Evolutionary conservation across 139 green algal genomes (phyloP), one percentile per base, ranked within the genome.

Genomic region (Diplosphaera chodatii): DNA sequence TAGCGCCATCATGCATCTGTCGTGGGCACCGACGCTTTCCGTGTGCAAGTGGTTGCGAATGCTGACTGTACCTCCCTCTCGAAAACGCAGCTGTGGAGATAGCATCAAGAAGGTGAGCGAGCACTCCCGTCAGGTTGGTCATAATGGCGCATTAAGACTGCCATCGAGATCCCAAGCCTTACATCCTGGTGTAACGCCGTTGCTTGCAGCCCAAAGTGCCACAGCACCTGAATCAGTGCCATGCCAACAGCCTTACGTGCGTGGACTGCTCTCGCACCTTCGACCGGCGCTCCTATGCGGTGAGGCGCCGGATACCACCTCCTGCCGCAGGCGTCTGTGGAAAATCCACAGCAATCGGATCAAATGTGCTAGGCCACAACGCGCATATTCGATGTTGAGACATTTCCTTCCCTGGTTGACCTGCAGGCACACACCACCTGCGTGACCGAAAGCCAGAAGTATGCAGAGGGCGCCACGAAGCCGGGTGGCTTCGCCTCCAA

Each of bases 381-480:
- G n/a, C n/a, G n/a, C n/a, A n/a, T n/a, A n/a, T n/a, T n/a, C n/a
- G n/a, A n/a, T n/a, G n/a, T n/a, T n/a, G n/a, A n/a, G n/a, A n/a
- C n/a, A n/a, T n/a, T n/a, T n/a, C n/a, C n/a, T n/a, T n/a, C n/a
- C n/a, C n/a, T n/a, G n/a, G n/a, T 22, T 30, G 25, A 59, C 23
- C 33, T 80, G 59, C 79, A 92, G 82, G 33, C 48, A 28, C 93
- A 98, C 81, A 90, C 71, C 20, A 74, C 34, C 0, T 98, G 93
- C 70, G 92, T 98, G 1, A 94, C 89, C 0, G 93, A 98, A 77
- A 86, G 94, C 40, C 84, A 97, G n/a, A 97, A 97, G 81, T 97
- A 98, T 67, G 88, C 89, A 0, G 70, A 91, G 37, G 88, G 86
- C 2, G 92, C 88, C 4, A 98, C 92, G 37, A 98, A 98, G 77